These are phyloP conservation scores for Nannochloropsis salina DNA, from an alignment of 108 stramenopile genomes.

Conservation along the genomic window DNA sequence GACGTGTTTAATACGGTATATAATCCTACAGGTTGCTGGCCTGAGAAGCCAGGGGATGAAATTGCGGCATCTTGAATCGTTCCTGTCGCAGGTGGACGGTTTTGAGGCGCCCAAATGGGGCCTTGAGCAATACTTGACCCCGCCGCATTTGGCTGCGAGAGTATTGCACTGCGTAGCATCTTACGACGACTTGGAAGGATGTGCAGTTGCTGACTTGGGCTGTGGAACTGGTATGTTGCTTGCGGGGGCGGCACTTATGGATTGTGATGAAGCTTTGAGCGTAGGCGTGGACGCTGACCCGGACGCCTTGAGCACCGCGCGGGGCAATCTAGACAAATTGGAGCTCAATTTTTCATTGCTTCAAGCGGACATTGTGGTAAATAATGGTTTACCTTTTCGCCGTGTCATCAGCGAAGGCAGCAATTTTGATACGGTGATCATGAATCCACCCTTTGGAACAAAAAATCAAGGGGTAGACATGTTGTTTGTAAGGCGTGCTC, in stretches of 20 bases:
- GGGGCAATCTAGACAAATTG: conserved; percentile 32
- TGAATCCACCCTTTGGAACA: conserved; percentile 60
- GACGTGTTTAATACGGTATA: too few relatives aligned
- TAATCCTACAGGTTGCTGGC: too few relatives aligned
- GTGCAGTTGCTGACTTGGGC: conserved; percentile 73
- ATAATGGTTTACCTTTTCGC: conserved; percentile 28
- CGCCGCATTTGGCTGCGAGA: conserved; percentile 67
- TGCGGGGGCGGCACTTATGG: conserved; percentile 64
- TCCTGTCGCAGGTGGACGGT: conserved; percentile 66
- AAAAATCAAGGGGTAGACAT: conserved; percentile 51
- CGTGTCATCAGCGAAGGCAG: neutral
- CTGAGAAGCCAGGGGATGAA: conserved; percentile 53
- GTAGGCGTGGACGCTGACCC: conserved; percentile 73
- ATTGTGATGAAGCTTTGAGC: conserved; percentile 58
- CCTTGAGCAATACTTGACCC: conserved; percentile 83
- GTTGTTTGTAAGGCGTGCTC: conserved; percentile 34
- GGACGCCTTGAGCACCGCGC: conserved; percentile 66
- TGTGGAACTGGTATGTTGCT: conserved; percentile 89
- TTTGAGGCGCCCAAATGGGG: conserved; percentile 63
- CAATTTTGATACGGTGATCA: conserved; percentile 55
- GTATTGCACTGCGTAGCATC: conserved; percentile 64
- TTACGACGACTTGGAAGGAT: conserved; percentile 54
- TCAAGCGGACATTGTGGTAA: conserved; percentile 33
- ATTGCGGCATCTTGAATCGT: conserved; percentile 83
- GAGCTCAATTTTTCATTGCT: conserved; percentile 46